These are phyloP conservation scores for Acanthamoeba pearcei DNA, from an alignment of 208 protist species.

Conservation along the genomic window DNA sequence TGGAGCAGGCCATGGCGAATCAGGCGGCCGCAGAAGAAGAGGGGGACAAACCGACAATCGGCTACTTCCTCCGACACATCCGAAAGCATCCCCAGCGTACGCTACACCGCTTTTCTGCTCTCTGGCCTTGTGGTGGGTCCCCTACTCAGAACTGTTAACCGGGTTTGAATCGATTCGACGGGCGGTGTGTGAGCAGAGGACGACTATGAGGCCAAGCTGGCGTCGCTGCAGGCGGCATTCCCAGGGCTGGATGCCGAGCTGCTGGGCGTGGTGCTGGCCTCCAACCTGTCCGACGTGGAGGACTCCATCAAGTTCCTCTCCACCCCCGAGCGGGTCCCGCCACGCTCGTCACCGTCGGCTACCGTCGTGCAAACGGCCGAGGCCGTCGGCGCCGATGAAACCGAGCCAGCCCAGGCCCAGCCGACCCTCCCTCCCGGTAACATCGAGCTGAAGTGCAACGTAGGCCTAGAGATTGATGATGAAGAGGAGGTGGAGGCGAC, in stretches of 20 bases:
- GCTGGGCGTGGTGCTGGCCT: slow-evolving; percentile 45
- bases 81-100: background rate
- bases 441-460: background rate
- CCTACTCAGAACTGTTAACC: too few relatives aligned
- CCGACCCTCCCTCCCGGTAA: background rate
- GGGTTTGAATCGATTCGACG: too few relatives aligned
- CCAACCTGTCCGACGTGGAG: slow-evolving; percentile 47
- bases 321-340: background rate
- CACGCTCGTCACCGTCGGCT: background rate
- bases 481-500: background rate
- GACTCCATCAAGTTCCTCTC: slow-evolving; percentile 48
- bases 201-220: background rate
- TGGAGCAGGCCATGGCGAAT: slow-evolving; percentile 21
- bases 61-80: slow-evolving; percentile 35
- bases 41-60: background rate
- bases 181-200: background rate
- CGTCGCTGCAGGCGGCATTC: background rate
- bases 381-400: slow-evolving; percentile 13
- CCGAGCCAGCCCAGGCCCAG: background rate
- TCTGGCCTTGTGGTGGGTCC: too few relatives aligned
- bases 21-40: background rate
- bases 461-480: background rate
- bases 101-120: background rate
- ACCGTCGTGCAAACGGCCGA: slow-evolving; percentile 32
- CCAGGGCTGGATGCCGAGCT: slow-evolving; percentile 41